Evolutionary conservation across 2,329 filamentous ascomycete genomes (phyloP), one percentile per base, ranked within the genome.

Genomic region (Diplodia seriata): DNA sequence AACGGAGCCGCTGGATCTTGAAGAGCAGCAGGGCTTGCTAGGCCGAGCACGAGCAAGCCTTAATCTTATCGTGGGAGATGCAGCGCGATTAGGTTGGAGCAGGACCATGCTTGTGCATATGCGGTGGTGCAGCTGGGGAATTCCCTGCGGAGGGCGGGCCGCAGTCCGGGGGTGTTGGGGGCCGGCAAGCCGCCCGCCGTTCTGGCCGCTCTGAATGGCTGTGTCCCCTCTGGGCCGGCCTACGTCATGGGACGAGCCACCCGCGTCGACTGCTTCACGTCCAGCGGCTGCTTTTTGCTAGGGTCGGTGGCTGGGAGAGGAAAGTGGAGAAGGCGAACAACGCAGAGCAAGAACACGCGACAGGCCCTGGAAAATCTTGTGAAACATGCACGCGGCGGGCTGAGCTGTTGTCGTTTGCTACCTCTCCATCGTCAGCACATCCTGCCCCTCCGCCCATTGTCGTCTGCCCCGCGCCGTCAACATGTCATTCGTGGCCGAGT

Each of bases 401-500:
- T 65, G 50, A 65, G 36, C 36, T 65, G 61, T 64, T 53, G 50
- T 65, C 15, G 15, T 53, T 54, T 33, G 36, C 29, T 36, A 12
- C 49, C 29, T 18, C 11, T 14, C 23, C 61, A 53, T 53, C 40
- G n/a, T 36, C 20, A 29, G 8, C 6, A 33, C 8, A 23, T 26
- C 36, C 12, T 20, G 55, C 40, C 40, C 26, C 20, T n/a, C 56
- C 56, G 38, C n/a, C 38, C 59, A 36, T 31, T 31, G 29, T 62
- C 57, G 29, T 29, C 57, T 56, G 23, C 56, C 38, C 56, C 38
- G 57, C 57, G 20, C 26, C 51, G 23, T 26, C 67, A 68, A 20
- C 70, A 81, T 81, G 79, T 80, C 78, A 65, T 80, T 80, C 63
- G 78, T 80, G 71, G 77, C 79, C 51, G 79, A 81, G 78, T 80